Base-by-base conservation (phyloP, 441 rosid species). In the Omphalea diandra region DNA sequence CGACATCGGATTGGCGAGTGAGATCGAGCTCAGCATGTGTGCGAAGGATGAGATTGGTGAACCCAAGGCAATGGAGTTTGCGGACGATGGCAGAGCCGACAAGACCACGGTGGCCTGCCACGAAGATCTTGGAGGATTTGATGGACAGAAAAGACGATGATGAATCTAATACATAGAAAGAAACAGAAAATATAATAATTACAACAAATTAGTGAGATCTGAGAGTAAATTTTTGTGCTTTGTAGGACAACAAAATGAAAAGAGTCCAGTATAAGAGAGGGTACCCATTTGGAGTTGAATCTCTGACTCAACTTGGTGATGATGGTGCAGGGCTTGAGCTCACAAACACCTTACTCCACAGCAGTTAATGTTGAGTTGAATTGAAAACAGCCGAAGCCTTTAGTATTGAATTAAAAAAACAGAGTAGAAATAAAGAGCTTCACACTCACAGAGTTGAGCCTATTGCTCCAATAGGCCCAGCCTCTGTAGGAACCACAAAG, bases 81-180 rank as follows among this genome's bases (percentile, higher is more conserved):
- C 93, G 90, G 58, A 87, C 93, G 0, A 94, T 92, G 47, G 94
- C 90, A 0, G 97, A 89, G 44, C 97, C 98, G 18, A 90, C 98
- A 11, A 94, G 88, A 11, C 97, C 97, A 0, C 94, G 75, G 80
- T 89, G 97, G 55, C 97, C 97, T 5, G 98, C 94, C 24, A 94
- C 93, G 65, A 87, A 94, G 82, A 88, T 79, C 85, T 87, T 90
- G 64, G 94, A 84, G 4, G 90, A 85, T 76, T 85, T 87, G 43
- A 85, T 82, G 22, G 87, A 61, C 76, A 87, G 75, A 68, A 84
- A 85, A 54, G 87, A 76, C 17, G 60, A 36, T n/a, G 60, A 36
- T 26, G 68, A 65, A 36, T 77, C 83, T 79, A 60, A n/a, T n/a
- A n/a, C n/a, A n/a, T n/a, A n/a, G 18, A 62, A 3, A 73, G 12